Conservation (phyloP, 2,329 filamentous ascomycete genomes). For the Ascosphaera acerosa region DNA sequence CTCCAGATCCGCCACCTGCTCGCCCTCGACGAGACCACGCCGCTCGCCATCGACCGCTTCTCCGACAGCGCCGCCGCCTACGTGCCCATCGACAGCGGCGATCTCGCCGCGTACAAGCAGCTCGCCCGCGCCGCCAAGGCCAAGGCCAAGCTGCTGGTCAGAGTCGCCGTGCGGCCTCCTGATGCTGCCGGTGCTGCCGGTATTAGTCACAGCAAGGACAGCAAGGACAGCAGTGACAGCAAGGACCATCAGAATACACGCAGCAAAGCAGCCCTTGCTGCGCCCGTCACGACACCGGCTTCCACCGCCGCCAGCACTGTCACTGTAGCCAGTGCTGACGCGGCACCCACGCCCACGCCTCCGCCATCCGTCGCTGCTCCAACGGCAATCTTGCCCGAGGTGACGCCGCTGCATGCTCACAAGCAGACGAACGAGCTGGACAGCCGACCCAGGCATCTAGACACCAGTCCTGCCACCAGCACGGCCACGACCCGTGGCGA, state of each 20-base stretch:
- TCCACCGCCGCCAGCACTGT: background rate
- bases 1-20: conserved; percentile 44
- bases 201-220: too few relatives aligned
- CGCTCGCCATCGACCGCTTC: conserved; percentile 63
- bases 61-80: conserved; percentile 75
- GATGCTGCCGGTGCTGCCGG: background rate
- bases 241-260: too few relatives aligned
- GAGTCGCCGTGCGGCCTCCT: conserved; percentile 27
- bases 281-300: too few relatives aligned
- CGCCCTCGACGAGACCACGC: conserved; percentile 33
- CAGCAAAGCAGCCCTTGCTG: too few relatives aligned
- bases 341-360: background rate
- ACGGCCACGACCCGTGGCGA: background rate
- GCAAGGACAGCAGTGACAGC: too few relatives aligned
- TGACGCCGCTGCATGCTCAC: too few relatives aligned
- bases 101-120: conserved; percentile 78
- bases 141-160: conserved; percentile 88
- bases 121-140: conserved; percentile 91
- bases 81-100: conserved; percentile 51
- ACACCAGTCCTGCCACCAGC: background rate
- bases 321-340: background rate
- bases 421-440: background rate
- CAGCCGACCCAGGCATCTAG: background rate
- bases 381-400: background rate
- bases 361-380: background rate